Evolutionary conservation across 1,139 yeast species (phyloP).

Genomic region (Scheffersomyces quercinus): DNA sequence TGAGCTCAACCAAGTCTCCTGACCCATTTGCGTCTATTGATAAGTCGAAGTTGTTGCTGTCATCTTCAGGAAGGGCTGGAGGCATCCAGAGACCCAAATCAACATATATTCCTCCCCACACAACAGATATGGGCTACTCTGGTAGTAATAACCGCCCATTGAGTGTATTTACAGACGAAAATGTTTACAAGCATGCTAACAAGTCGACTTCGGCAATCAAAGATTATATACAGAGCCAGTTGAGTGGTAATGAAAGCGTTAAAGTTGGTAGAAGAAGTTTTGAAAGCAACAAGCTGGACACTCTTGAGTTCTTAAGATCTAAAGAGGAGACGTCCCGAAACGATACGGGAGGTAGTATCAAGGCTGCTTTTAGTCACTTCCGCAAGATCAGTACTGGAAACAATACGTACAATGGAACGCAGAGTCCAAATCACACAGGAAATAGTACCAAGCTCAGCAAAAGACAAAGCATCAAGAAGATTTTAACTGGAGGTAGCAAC

Average conservation of each 20-base stretch:
- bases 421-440: neutral
- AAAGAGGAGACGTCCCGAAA: conserved; percentile 38
- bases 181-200: conserved; percentile 2
- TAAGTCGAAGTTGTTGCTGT: conserved; percentile 26
- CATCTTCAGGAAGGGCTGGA: neutral
- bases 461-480: conserved; percentile 43
- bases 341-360: conserved; percentile 50
- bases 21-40: conserved; percentile 46
- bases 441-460: conserved; percentile 22
- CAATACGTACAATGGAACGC: conserved; percentile 14
- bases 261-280: conserved; percentile 11
- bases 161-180: conserved; percentile 11
- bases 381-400: conserved; percentile 46
- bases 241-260: conserved; percentile 12
- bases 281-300: conserved; percentile 26
- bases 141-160: neutral
- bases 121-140: neutral
- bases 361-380: conserved; percentile 33
- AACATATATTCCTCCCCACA: conserved; percentile 8
- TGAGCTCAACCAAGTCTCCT: conserved; percentile 6
- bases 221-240: conserved; percentile 36
- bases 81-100: conserved; percentile 20
- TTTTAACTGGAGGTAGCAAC: conserved; percentile 40
- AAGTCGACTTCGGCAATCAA: conserved; percentile 32
- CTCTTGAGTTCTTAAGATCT: conserved; percentile 59